Evolutionary conservation across 2,329 filamentous ascomycete species (phyloP), one percentile per base, ranked within the genome.

Genomic region (Alternaria arborescens): DNA sequence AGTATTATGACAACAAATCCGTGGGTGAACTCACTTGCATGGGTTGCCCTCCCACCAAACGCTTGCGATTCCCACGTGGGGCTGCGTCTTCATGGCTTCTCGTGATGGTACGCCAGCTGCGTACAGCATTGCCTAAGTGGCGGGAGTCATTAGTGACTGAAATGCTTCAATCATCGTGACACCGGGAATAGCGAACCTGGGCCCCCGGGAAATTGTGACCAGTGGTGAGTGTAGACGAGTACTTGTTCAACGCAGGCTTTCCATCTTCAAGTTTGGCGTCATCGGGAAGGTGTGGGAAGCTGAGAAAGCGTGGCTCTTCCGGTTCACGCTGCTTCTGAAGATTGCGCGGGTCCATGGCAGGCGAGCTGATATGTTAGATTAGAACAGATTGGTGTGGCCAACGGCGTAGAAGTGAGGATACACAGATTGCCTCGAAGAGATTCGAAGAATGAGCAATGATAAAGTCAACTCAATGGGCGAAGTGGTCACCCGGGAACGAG

Each of bases 31-130:
- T 81, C 80, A 92, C 89, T 97, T 97, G 88, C 94, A 97, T 38
- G 94, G 92, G 77, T 97, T 97, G 28, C 94, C 94, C 80, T 97
- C 93, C 94, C 94, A 98, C 94, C 94, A 97, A 5, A 97, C 92
- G 5, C 91, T 93, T 8, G 93, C 91, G 74, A 97, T 88, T 59
- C 94, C 94, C 26, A 98, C 91, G 66, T 98, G 94, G 12, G 94
- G 92, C 54, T 91, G 91, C 58, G 86, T 94, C 81, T 94, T 94
- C 92, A 98, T 97, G 73, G 89, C 88, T 57, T 95, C 84, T 71
- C 88, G 85, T 74, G 93, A 87, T 1, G 93, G 92, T 34, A 98
- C 91, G 24, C 94, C 94, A 8, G 94, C 93, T 14, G 91, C 94
- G 80, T 97, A 98, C 22, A 98, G 86, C 94, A 97, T 97, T 42